These are phyloP conservation scores for Naganishia randhawae DNA, from an alignment of 768 basidiomycete genomes.

Conservation along the genomic window DNA sequence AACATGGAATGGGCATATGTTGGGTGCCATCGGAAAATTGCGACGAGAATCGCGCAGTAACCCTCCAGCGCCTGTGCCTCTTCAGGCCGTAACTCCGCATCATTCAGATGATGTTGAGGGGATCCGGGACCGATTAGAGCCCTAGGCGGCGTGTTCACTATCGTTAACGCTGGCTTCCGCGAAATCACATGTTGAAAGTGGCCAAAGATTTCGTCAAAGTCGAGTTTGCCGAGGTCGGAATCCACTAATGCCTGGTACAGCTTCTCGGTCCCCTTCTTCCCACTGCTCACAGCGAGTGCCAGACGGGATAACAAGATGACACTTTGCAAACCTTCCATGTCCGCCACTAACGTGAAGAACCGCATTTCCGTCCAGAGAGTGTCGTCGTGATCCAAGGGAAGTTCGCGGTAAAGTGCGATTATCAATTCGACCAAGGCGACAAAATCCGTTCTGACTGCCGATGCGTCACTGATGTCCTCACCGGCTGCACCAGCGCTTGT, in stretches of 20 bases:
- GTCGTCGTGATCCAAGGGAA: slow-evolving; percentile 27
- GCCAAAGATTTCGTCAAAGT: slow-evolving; percentile 23
- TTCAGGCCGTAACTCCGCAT: slow-evolving; percentile 20
- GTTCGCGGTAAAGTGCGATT: slow-evolving; percentile 25
- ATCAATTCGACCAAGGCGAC: slow-evolving; percentile 24
- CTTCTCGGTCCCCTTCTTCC: slow-evolving; percentile 14
- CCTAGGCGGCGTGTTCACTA: neutral
- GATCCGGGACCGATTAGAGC: neutral
- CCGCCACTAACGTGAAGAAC: slow-evolving; percentile 27
- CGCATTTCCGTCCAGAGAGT: slow-evolving; percentile 27
- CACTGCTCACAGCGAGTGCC: slow-evolving; percentile 22
- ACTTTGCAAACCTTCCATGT: slow-evolving; percentile 5
- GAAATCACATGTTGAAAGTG: slow-evolving; percentile 23
- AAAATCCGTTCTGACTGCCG: slow-evolving; percentile 24
- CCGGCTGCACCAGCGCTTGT: neutral
- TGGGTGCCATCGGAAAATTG: slow-evolving; percentile 25
- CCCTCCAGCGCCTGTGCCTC: slow-evolving; percentile 17
- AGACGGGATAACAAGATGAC: slow-evolving; percentile 6
- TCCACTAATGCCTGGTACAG: slow-evolving; percentile 20
- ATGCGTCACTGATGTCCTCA: neutral
- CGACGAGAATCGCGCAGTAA: slow-evolving; percentile 23
- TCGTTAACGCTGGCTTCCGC: slow-evolving; percentile 16
- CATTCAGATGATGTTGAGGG: slow-evolving; percentile 7
- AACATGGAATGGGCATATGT: slow-evolving; percentile 11
- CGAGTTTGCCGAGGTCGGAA: slow-evolving; percentile 20